Conservation (phyloP, 768 basidiomycete species). For the Trametes cubensis region DNA sequence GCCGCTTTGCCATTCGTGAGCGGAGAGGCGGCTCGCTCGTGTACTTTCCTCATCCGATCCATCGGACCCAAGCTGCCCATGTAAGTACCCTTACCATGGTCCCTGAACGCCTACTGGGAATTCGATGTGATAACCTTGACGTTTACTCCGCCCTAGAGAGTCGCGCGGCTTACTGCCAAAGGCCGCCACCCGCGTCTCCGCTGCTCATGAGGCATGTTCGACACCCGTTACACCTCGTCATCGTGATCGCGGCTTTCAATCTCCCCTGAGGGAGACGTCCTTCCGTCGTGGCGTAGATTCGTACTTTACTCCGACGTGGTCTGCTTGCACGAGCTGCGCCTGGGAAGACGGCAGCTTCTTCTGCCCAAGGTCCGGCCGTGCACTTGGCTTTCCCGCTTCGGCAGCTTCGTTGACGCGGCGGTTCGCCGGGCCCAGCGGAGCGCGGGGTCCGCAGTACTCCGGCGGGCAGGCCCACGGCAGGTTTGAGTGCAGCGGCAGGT, state of each 20-base stretch:
- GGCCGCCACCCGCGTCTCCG: not conserved
- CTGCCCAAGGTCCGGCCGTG: slow-evolving; percentile 22
- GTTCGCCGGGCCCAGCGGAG: slow-evolving; percentile 23
- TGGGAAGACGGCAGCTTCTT: slow-evolving; percentile 9
- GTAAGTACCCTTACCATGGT: not conserved
- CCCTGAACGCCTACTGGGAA: not conserved
- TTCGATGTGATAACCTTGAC: slow-evolving; percentile 13
- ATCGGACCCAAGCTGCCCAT: slow-evolving; percentile 10
- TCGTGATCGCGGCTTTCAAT: too few species aligned
- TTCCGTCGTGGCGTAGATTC: slow-evolving; percentile 13
- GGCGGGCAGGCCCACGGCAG: slow-evolving; percentile 12
- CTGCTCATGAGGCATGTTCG: not conserved
- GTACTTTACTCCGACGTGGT: slow-evolving; percentile 9
- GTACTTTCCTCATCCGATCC: slow-evolving; percentile 12
- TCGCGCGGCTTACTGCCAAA: not conserved
- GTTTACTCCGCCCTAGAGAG: slow-evolving; percentile 1
- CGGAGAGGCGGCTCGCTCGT: slow-evolving; percentile 10
- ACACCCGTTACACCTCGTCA: not conserved
- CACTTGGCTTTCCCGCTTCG: slow-evolving; percentile 9
- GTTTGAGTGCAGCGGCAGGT: slow-evolving; percentile 12
- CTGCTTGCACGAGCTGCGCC: slow-evolving; percentile 3
- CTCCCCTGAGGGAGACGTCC: not conserved
- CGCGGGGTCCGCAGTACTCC: slow-evolving; percentile 21
- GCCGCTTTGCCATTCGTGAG: slow-evolving; percentile 10
- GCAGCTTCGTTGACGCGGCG: slow-evolving; percentile 17